Conservation (phyloP, 352 stramenopile genomes). For the Peronospora belbahrii region DNA sequence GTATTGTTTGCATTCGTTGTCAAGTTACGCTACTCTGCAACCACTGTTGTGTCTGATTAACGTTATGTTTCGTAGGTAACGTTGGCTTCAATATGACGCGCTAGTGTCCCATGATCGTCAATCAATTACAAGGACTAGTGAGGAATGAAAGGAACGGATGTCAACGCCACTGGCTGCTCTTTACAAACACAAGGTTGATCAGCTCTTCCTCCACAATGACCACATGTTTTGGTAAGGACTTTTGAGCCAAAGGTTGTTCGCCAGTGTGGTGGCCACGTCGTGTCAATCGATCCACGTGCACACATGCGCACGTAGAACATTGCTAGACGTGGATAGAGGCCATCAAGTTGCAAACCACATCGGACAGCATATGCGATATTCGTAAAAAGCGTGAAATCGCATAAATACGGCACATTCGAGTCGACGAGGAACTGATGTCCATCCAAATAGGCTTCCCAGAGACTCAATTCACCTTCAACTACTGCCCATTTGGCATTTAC, state of each 20-base stretch:
- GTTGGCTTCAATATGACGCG: too few species aligned
- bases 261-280: constrained; percentile 82
- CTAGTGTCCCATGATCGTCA: too few species aligned
- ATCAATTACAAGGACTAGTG: constrained; percentile 26
- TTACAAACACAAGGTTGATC: constrained; percentile 32
- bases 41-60: neutral
- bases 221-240: constrained; percentile 74
- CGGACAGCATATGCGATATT: constrained; percentile 82
- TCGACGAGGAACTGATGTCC: constrained; percentile 59
- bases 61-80: neutral
- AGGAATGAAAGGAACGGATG: constrained; percentile 8
- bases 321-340: constrained; percentile 65
- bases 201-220: constrained; percentile 34
- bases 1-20: too few species aligned
- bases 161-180: constrained; percentile 12
- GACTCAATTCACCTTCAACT: constrained; percentile 59
- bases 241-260: constrained; percentile 63
- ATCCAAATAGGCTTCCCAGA: constrained; percentile 73
- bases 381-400: constrained; percentile 78
- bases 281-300: constrained; percentile 56
- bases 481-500: constrained; percentile 63
- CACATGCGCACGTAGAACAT: constrained; percentile 77
- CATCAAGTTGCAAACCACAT: constrained; percentile 77
- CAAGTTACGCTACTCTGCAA: too few species aligned
- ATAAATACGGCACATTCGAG: constrained; percentile 52